Evolutionary conservation across 495 filamentous ascomycete species (phyloP).

Genomic region (Talaromyces wortmannii): DNA sequence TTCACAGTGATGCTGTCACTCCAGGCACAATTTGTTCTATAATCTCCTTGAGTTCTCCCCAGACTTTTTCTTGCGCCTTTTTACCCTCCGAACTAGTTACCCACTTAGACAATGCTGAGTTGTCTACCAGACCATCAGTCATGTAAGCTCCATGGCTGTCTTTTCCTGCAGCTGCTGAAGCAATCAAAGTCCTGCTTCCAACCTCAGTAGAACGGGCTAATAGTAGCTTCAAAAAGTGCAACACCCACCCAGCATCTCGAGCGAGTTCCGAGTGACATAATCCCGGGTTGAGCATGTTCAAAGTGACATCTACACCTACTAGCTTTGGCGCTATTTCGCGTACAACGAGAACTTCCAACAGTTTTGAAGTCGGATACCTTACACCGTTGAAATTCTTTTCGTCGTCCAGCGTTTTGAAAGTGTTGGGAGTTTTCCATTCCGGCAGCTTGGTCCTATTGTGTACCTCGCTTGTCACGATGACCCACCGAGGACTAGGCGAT

Average conservation of each 20-base stretch:
- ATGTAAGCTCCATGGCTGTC: constrained; percentile 45
- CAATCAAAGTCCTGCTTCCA: constrained; percentile 39
- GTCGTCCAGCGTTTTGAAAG: constrained; percentile 27
- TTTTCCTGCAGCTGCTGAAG: constrained; percentile 23
- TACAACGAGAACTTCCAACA: constrained; percentile 41
- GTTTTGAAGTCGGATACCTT: constrained; percentile 44
- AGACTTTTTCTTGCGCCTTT: constrained; percentile 41
- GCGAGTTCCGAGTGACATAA: constrained; percentile 38
- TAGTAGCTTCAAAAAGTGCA: constrained; percentile 14
- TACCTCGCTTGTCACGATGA: constrained; percentile 31
- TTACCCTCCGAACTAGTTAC: constrained; percentile 30
- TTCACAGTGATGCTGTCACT: constrained; percentile 12
- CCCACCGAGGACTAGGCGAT: constrained; percentile 15
- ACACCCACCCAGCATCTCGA: constrained; percentile 18
- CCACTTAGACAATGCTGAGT: constrained; percentile 18
- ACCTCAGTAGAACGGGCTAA: constrained; percentile 39
- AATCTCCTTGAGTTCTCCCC: constrained; percentile 43
- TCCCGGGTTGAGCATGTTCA: constrained; percentile 49
- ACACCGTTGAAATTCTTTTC: constrained; percentile 15
- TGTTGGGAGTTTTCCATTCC: constrained; percentile 20
- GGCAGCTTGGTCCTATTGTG: constrained; percentile 25
- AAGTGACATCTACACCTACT: constrained; percentile 30
- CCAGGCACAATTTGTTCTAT: constrained; percentile 40
- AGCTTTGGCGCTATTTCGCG: constrained; percentile 34
- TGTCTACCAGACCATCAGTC: constrained; percentile 17